Evolutionary conservation across 805 yeast species (phyloP).

Genomic region (Candida palmyrensis): DNA sequence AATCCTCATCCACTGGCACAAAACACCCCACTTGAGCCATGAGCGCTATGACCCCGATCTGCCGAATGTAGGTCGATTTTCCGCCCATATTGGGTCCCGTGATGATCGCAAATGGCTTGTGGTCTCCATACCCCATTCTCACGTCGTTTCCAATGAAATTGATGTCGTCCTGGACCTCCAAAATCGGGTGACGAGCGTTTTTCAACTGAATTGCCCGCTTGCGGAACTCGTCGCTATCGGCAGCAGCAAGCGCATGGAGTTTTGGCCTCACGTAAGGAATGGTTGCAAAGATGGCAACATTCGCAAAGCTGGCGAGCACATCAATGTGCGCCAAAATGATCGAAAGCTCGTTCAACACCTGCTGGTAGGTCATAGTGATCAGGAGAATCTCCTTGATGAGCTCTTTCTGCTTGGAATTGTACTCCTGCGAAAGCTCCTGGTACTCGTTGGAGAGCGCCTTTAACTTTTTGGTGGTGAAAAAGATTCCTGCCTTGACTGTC

Average conservation of each 20-base stretch:
- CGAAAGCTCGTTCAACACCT: slow-evolving; percentile 68
- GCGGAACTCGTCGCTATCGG: slow-evolving; percentile 17
- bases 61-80: slow-evolving; percentile 88
- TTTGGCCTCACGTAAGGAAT: slow-evolving; percentile 73
- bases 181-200: slow-evolving; percentile 91
- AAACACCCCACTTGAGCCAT: slow-evolving; percentile 90
- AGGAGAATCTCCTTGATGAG: slow-evolving; percentile 79
- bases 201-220: slow-evolving; percentile 48
- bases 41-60: slow-evolving; percentile 79
- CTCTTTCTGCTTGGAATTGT: slow-evolving; percentile 68
- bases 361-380: slow-evolving; percentile 76
- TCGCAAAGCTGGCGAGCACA: slow-evolving; percentile 81
- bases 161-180: slow-evolving; percentile 88
- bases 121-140: slow-evolving; percentile 38
- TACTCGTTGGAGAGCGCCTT: slow-evolving; percentile 56
- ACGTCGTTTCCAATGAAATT: slow-evolving; percentile 91
- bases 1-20: slow-evolving; percentile 59
- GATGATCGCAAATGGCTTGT: slow-evolving; percentile 70
- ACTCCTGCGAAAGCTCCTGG: slow-evolving; percentile 55
- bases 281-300: slow-evolving; percentile 73
- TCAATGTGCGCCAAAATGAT: slow-evolving; percentile 68
- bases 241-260: slow-evolving; percentile 49
- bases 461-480: slow-evolving; percentile 71
- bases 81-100: slow-evolving; percentile 99
- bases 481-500: slow-evolving; percentile 94